A percentile compares a stretch with the other conserved stretches of the same genome.
These are phyloP conservation scores for Monosporascus sp. DNA, from an alignment of 2,329 filamentous ascomycete species.

Conservation along the genomic window DNA sequence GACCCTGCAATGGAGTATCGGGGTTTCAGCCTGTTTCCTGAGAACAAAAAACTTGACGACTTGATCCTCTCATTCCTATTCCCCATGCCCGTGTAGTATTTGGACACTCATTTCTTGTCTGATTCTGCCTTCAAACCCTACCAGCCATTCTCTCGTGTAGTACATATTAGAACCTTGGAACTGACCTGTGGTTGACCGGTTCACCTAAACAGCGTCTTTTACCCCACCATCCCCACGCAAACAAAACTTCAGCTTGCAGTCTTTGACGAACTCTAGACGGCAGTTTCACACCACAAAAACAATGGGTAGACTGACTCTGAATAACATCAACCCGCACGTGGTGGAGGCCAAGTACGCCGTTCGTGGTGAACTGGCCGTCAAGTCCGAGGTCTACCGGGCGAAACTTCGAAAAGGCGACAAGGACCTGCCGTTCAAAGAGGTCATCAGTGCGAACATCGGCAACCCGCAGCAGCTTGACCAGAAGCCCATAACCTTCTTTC, in stretches of 20 bases:
- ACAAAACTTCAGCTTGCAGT: background rate
- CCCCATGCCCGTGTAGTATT: no score
- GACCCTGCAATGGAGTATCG: no score
- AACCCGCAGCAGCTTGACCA: slow-evolving; percentile 99
- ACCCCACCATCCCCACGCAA: slow-evolving; percentile 14
- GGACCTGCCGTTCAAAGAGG: slow-evolving; percentile 74
- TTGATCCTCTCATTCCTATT: no score
- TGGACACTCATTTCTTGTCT: no score
- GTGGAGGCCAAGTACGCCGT: slow-evolving; percentile 91
- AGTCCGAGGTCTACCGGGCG: slow-evolving; percentile 84
- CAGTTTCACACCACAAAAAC: slow-evolving; percentile 13
- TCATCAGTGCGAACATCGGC: slow-evolving; percentile 97
- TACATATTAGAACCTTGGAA: no score
- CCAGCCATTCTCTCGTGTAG: no score
- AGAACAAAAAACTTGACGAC: no score
- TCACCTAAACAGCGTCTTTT: slow-evolving; percentile 5
- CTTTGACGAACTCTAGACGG: slow-evolving; percentile 6
- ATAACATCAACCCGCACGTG: slow-evolving; percentile 91
- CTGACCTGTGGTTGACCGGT: background rate
- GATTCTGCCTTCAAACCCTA: no score
- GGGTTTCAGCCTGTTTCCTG: no score
- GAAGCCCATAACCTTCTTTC: slow-evolving; percentile 98
- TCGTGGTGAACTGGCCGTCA: slow-evolving; percentile 88
- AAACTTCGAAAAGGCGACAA: slow-evolving; percentile 55
- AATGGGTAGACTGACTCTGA: slow-evolving; percentile 55